Evolutionary conservation across 202 grass and related monocot species (phyloP), one percentile per base, ranked within the genome.

Genomic region (Panicum virgatum): DNA sequence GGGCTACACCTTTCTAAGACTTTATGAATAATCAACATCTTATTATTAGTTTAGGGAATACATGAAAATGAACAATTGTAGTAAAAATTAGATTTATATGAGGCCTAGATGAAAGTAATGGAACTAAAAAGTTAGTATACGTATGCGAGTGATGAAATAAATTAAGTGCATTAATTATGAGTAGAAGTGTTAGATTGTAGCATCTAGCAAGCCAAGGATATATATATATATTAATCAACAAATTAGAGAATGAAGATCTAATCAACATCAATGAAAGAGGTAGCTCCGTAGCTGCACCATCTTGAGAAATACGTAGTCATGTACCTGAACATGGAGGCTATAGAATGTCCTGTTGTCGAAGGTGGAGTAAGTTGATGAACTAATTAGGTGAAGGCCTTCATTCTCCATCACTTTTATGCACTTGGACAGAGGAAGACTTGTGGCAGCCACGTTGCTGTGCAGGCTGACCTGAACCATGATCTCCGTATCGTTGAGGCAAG

Each of bases 261-360:
- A 20, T 64, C 30, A 51, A 29, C 36, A 47, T 70, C 43, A 32
- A 37, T 40, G 46, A 43, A 29, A 7, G 14, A 25, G 32, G 32
- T n/a, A n/a, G n/a, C n/a, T n/a, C n/a, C n/a, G n/a, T n/a, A n/a
- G n/a, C n/a, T n/a, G n/a, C n/a, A 46, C 14, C 8, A 60, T 38
- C 19, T 71, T 58, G 9, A 34, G 36, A 75, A 70, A n/a, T n/a
- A n/a, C n/a, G 13, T 38, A 45, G 27, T 14, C 5, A 30, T 62
- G 80, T 89, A 97, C 94, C 94, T 97, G 85, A 63, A 94, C 73
- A 87, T 97, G 94, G 69, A 97, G 85, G 78, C 80, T 89, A 27
- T 96, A 96, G 80, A 96, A 96, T 22, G 71, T 90, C 79, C 37
- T 94, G 62, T 91, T 83, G 38, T 75, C 89, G 13, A 77, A 78